Base-by-base conservation (phyloP, 371 early-diverging fungal genomes). In the Lichtheimia ornata region DNA sequence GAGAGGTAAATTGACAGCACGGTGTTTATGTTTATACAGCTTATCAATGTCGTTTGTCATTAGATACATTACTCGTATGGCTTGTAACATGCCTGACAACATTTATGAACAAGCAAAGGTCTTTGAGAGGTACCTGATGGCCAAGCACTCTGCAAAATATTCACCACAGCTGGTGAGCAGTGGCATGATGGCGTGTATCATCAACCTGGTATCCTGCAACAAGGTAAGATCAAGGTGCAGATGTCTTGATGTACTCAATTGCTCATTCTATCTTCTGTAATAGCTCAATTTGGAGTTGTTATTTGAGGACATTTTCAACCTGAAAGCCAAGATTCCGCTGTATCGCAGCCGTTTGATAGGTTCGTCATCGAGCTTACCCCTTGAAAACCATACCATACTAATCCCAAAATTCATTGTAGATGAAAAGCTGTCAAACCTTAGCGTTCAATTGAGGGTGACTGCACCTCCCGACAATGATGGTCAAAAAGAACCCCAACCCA, bases 161-260 rank as follows among this genome's bases (percentile, higher is more conserved):
- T 47, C 45, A 42, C 68, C 30, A 11, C 40, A 50, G 25, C 22
- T 51, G 18, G 54, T 61, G 7, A 69, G 65, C 59, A 66, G 70
- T 63, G 78, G 75, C 28, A 69, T 71, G 64, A 71, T 74, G 75
- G 71, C 64, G 1, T 71, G 73, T 49, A 41, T 78, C 2, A 50
- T 78, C 3, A 54, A 60, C 45, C 18, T 67, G 2, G 2, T 69
- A 1, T 73, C 76, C 11, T 22, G 57, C 2, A 24, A 62, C n/a
- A 71, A 71, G 62, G 79, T 75, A 67, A 58, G 59, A 20, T 43
- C 9, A 14, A 24, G 58, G 22, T 12, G 18, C 17, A 2, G 1
- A 22, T 22, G 9, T 18, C 11, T 22, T 50, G 18, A 25, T 4
- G 5, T 35, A 35, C 35, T 35, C 1, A 9, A 35, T 35, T 35